phyloP scores from a whole-genome alignment of 306 rosid genomes.

The Pterocarpus macrocarpus region DNA sequence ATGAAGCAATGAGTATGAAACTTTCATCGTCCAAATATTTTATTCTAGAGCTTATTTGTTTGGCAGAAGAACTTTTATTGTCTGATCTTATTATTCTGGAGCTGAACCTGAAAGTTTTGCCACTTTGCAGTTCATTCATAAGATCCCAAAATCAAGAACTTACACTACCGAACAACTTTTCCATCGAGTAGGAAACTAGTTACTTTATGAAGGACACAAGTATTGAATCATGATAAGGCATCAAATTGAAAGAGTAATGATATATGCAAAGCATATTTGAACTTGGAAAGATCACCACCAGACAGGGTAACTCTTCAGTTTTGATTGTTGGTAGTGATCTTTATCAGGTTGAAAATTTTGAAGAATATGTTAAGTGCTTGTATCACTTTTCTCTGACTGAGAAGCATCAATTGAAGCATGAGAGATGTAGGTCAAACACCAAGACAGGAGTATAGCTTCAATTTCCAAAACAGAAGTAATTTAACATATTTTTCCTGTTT shows the following conservation, averaged over 20 bases:
- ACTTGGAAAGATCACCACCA: neutral
- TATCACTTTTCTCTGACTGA: neutral
- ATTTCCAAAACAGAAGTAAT: conserved; percentile 15
- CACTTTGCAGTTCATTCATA: neutral
- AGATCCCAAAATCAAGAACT: neutral
- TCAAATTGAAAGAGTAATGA: neutral
- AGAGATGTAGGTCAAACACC: conserved; percentile 23
- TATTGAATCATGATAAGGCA: too few relatives aligned
- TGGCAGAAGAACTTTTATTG: neutral
- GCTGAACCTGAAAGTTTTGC: neutral
- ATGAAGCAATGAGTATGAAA: conserved; percentile 26
- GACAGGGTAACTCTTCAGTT: neutral
- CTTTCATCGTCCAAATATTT: conserved; percentile 22
- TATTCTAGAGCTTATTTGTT: neutral
- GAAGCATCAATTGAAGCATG: conserved; percentile 25
- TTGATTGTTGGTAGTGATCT: neutral
- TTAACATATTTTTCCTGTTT: neutral
- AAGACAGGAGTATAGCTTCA: conserved; percentile 25
- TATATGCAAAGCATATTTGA: too few relatives aligned
- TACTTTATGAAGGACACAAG: too few relatives aligned
- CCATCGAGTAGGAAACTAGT: neutral
- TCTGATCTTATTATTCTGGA: neutral
- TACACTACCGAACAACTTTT: neutral
- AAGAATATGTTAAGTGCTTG: neutral
- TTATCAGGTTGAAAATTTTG: neutral